These are phyloP conservation scores for Coemansia sp. DNA, from an alignment of 192 early-diverging fungal species.

Conservation along the genomic window DNA sequence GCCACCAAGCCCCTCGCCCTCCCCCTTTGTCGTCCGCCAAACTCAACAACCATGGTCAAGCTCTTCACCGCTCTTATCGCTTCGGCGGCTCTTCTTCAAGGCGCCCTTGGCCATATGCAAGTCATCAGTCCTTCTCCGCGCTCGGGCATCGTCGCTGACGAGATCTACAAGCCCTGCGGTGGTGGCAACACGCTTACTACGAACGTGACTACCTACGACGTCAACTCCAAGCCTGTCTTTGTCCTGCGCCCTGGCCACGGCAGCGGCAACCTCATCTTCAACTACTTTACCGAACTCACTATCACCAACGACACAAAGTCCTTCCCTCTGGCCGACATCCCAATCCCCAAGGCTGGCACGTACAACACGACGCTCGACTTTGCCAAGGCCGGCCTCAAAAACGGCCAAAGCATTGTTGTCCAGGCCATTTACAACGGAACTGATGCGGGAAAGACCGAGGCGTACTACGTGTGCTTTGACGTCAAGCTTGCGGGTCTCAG, in stretches of 20 bases:
- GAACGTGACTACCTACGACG: slow-evolving; percentile 47
- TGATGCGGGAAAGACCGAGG: slow-evolving; percentile 25
- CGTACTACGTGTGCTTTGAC: slow-evolving; percentile 53
- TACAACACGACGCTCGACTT: slow-evolving; percentile 43
- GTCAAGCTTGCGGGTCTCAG: slow-evolving; percentile 34
- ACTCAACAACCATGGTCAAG: slow-evolving; percentile 40
- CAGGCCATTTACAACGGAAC: slow-evolving; percentile 56
- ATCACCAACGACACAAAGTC: slow-evolving; percentile 33
- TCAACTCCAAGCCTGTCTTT: slow-evolving; percentile 34
- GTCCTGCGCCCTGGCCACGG: slow-evolving; percentile 39
- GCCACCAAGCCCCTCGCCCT: neutral
- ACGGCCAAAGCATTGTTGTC: slow-evolving; percentile 48
- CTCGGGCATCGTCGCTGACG: slow-evolving; percentile 33
- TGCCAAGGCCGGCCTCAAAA: slow-evolving; percentile 39
- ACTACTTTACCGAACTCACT: slow-evolving; percentile 50
- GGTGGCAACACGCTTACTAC: slow-evolving; percentile 34
- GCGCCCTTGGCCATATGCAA: slow-evolving; percentile 40
- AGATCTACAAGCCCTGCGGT: slow-evolving; percentile 46
- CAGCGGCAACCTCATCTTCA: slow-evolving; percentile 48
- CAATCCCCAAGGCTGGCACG: slow-evolving; percentile 25
- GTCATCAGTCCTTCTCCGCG: slow-evolving; percentile 35
- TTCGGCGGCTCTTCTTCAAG: slow-evolving; percentile 31
- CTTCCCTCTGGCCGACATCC: slow-evolving; percentile 18
- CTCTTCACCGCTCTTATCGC: slow-evolving; percentile 25
- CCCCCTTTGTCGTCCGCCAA: neutral